Evolutionary conservation across 768 basidiomycete species (phyloP), one percentile per base, ranked within the genome.

Genomic region (Naganishia kalamii): DNA sequence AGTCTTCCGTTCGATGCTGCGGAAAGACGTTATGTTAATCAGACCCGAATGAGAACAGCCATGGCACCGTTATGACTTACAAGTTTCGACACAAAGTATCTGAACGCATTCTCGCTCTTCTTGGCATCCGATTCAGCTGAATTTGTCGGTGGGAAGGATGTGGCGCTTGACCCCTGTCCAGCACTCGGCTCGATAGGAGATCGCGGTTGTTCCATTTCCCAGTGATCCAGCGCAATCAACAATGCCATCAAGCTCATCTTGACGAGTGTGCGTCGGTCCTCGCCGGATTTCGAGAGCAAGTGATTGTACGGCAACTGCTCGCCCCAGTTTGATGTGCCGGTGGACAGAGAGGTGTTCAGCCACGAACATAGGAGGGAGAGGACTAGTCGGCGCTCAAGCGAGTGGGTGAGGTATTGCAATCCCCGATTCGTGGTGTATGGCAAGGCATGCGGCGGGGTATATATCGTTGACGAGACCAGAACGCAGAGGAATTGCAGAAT

Each of bases 321-420:
- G 32, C 70, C 51, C 54, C 78, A 47, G 46, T 67, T 54, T 49
- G 68, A 33, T n/a, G 52, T 12, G 61, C 71, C 62, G 15, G 61
- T 33, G 6, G 72, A 69, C n/a, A 79, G 75, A 0, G 86, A 85
- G 11, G 90, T 94, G 75, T 99, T 99, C 65, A 99, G 81, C 48
- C 96, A 80, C 4, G 93, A 97, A 78, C 94, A 99, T 8, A 99
- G 80, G 29, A 97, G 80, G 3, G 93, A 92, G 62, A 99, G 82
- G n/a, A 93, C 87, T 70, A 92, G 70, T 15, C 80, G 75, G 12
- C 78, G 72, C 84, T 62, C 91, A 83, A 65, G 87, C 82, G 60
- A 85, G 84, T 76, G 86, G 82, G 77, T 90, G 50, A 90, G 81
- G 74, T 90, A 84, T 8, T 88, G 82, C 19, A 89, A 85, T 72